Percentiles rank a stretch among this genome's conserved stretches.
phyloP scores from a whole-genome alignment of 106 monocot genomes.

The Apostasia shenzhenica region DNA sequence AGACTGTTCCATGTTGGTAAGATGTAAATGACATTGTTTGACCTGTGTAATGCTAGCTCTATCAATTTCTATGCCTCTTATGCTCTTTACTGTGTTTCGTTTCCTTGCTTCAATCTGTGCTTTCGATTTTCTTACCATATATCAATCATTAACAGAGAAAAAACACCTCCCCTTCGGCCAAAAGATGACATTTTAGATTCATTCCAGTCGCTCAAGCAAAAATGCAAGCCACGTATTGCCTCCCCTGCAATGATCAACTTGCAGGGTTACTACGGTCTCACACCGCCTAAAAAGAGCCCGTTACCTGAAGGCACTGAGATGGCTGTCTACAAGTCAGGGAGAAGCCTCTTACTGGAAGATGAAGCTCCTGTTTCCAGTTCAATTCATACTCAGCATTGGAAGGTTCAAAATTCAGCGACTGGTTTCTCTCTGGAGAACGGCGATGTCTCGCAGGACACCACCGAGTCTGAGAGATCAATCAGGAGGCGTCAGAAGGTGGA shows the following conservation, averaged over 20 bases:
- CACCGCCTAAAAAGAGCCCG: slow-evolving; percentile 24
- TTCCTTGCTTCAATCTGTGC: too few species aligned
- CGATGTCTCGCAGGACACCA: slow-evolving; percentile 3
- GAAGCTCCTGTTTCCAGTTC: slow-evolving; percentile 42
- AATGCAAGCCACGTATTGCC: slow-evolving; percentile 18
- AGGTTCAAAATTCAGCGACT: slow-evolving; percentile 45
- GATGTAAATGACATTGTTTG: too few species aligned
- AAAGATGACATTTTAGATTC: slow-evolving; percentile 46
- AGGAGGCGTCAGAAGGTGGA: slow-evolving; percentile 64
- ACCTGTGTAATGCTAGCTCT: too few species aligned
- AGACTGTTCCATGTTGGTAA: too few species aligned
- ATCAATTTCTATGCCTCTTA: too few species aligned
- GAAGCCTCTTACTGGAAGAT: slow-evolving; percentile 22
- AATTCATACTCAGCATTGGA: slow-evolving; percentile 28
- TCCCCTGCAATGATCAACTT: slow-evolving; percentile 80
- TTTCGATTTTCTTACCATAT: not conserved
- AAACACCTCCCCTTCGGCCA: slow-evolving; percentile 30
- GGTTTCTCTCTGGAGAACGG: slow-evolving; percentile 27
- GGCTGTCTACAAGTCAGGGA: slow-evolving; percentile 36
- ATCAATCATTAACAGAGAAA: slow-evolving; percentile 23
- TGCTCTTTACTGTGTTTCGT: too few species aligned
- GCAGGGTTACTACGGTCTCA: slow-evolving; percentile 62
- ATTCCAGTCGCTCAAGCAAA: slow-evolving; percentile 36
- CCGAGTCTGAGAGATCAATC: slow-evolving; percentile 44
- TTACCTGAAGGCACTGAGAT: slow-evolving; percentile 51